Conservation (phyloP, 2,329 filamentous ascomycete genomes). For the Dactylellina haptotyla region DNA sequence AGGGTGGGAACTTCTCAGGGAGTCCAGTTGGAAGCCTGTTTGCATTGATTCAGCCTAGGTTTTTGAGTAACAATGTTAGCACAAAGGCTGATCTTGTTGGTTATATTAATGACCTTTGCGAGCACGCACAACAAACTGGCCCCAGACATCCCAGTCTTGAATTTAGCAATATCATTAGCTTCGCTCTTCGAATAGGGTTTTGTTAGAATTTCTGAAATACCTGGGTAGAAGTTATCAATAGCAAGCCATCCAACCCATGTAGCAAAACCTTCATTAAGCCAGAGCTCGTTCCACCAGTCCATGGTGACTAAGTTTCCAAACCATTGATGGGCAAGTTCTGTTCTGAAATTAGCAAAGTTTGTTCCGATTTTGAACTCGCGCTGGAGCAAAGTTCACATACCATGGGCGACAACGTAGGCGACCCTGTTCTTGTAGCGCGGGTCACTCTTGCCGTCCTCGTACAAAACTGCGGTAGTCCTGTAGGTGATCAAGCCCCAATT, state of each 20-base stretch:
- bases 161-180: conserved; percentile 34
- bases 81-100: conserved; percentile 1
- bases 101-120: conserved; percentile 64
- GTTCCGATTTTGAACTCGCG: conserved; percentile 28
- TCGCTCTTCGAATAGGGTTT: not conserved
- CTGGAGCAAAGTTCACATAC: conserved; percentile 58
- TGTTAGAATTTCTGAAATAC: conserved; percentile 61
- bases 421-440: conserved; percentile 90
- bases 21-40: conserved; percentile 87
- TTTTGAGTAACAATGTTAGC: conserved; percentile 37
- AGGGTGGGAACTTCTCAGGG: conserved; percentile 88
- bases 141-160: conserved; percentile 93
- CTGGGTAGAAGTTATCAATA: conserved; percentile 86
- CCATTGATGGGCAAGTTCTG: conserved; percentile 93
- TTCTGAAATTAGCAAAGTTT: conserved; percentile 54
- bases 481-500: conserved; percentile 98
- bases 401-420: conserved; percentile 95
- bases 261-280: conserved; percentile 95
- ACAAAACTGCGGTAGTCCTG: conserved; percentile 93
- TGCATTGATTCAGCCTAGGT: conserved; percentile 84
- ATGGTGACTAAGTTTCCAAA: conserved; percentile 95
- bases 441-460: conserved; percentile 90
- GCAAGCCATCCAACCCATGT: conserved; percentile 98
- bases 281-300: conserved; percentile 95
- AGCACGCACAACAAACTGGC: conserved; percentile 83